Conservation (phyloP, 2,329 filamentous ascomycete species). For the Talaromyces sp. region DNA sequence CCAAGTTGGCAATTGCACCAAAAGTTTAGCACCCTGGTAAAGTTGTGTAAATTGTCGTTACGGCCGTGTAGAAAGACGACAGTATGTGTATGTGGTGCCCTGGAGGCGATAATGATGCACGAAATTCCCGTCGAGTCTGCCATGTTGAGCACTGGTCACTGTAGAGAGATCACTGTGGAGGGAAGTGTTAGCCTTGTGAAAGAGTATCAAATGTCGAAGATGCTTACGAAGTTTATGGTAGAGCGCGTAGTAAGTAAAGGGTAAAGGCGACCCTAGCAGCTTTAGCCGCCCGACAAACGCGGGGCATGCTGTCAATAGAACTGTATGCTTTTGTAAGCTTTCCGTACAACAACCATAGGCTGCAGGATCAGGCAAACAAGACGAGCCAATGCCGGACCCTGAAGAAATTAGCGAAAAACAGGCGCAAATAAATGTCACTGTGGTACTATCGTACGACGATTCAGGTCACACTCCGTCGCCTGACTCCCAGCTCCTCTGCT, state of each 20-base stretch:
- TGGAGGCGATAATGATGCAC: background rate
- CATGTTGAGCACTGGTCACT: background rate
- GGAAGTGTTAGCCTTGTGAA: background rate
- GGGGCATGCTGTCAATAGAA: background rate
- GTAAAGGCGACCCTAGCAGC: background rate
- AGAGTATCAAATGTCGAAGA: background rate
- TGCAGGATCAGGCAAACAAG: background rate
- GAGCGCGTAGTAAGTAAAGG: background rate
- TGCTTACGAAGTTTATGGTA: background rate
- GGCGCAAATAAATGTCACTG: too few species aligned
- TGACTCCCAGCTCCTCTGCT: background rate
- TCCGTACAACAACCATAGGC: too few species aligned
- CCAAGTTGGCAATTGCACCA: background rate
- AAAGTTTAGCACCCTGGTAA: background rate
- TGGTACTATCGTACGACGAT: background rate
- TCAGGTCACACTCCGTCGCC: background rate
- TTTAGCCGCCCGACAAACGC: background rate
- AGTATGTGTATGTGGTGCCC: background rate
- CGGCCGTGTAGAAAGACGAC: slow-evolving; percentile 11
- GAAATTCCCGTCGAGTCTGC: background rate
- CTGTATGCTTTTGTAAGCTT: too few species aligned
- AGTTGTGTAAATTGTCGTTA: slow-evolving; percentile 4
- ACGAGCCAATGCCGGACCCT: background rate
- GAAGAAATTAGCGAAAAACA: background rate
- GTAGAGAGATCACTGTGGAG: too few species aligned